These are phyloP conservation scores for Apiotrichum sp. DNA, from an alignment of 1,284 basidiomycete genomes.

Conservation along the genomic window DNA sequence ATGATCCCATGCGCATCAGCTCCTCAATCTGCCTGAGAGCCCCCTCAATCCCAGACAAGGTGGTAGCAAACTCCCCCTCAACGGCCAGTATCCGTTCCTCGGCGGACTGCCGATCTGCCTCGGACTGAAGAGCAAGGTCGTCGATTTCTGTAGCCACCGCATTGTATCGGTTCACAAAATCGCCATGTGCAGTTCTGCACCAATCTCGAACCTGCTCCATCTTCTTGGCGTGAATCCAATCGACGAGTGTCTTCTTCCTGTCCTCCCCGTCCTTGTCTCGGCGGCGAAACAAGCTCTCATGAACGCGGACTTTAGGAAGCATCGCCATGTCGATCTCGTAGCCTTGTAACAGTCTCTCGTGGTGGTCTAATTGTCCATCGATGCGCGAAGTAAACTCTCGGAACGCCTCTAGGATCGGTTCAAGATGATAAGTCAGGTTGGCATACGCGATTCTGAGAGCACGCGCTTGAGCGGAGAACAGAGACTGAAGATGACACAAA, in stretches of 20 bases:
- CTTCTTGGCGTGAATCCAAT: conserved; percentile 40
- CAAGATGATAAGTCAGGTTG: conserved; percentile 37
- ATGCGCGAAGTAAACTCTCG: conserved; percentile 27
- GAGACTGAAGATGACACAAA: conserved; percentile 36
- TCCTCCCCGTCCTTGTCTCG: conserved; percentile 26
- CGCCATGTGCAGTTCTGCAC: conserved; percentile 31
- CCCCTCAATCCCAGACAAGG: conserved; percentile 28
- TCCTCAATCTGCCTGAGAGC: conserved; percentile 30
- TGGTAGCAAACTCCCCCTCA: conserved; percentile 37
- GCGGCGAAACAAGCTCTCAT: conserved; percentile 31
- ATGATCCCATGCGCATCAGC: conserved; percentile 16
- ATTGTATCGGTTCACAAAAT: conserved; percentile 30
- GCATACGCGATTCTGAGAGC: conserved; percentile 40
- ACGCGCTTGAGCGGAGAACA: conserved; percentile 36
- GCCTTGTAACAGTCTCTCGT: conserved; percentile 31
- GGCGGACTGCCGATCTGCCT: conserved; percentile 62
- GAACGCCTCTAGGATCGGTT: conserved; percentile 35
- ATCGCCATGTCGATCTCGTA: conserved; percentile 37
- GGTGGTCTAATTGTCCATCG: conserved; percentile 27
- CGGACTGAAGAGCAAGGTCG: conserved; percentile 64
- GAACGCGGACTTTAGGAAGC: conserved; percentile 34
- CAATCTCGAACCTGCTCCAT: conserved; percentile 43
- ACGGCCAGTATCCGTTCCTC: conserved; percentile 54
- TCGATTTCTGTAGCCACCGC: conserved; percentile 29
- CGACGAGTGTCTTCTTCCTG: conserved; percentile 36